Evolutionary conservation across 805 yeast species (phyloP), one percentile per base, ranked within the genome.

Genomic region (Lipomyces orientalis): DNA sequence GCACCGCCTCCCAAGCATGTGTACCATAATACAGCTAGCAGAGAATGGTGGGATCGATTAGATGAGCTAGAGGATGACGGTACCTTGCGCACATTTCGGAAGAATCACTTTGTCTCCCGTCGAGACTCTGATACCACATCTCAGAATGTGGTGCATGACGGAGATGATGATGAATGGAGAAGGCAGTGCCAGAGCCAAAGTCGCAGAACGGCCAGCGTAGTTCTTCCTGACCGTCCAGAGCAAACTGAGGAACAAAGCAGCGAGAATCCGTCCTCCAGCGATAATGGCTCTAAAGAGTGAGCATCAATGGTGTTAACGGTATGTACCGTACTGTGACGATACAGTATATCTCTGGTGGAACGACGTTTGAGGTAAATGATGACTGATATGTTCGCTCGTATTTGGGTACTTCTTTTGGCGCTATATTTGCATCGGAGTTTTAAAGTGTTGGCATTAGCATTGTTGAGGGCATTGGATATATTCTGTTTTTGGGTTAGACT

Each of bases 31-130:
- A 43, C 19, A 3, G 49, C 29, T 33, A 39, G 49, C 25, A 49
- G 46, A n/a, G 64, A 61, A 16, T 61, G 64, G 64, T 61, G 64
- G 64, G 60, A 61, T 22, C 33, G 61, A 22, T 19, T 61, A 16
- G 64, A 61, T 22, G 55, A 39, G 33, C 19, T 59, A 16, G 34
- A 59, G 43, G 25, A 31, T 39, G 54, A 43, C 25, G 34, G 55
- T 12, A 14, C 55, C 34, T 16, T 52, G 34, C 55, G 55, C 29
- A 31, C 3, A 33, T 52, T 52, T 31, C 22, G 49, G 9, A 43
- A 43, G 49, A 43, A 43, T 43, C 49, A 43, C 22, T 12, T 12
- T 9, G 22, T 43, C 22, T n/a, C 1, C 7, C 22, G n/a, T 22
- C 49, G 4, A 22, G 10, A 37, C 43, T 5, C 14, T 25, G 29